Conservation (phyloP, 371 early-diverging fungal genomes). For the Capillidium heterosporum region DNA sequence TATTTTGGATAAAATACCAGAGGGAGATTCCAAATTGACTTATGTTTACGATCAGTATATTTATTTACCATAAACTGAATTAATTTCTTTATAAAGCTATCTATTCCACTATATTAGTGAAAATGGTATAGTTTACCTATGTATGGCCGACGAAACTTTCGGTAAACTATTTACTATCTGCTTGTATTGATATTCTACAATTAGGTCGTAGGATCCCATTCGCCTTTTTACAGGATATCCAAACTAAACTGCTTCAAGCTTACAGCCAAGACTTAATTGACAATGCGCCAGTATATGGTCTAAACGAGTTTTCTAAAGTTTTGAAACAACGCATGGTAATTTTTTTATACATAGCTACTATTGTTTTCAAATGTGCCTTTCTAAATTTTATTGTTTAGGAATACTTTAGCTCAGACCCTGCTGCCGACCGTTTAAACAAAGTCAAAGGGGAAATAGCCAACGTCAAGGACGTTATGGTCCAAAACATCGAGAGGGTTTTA, state of each 20-base stretch:
- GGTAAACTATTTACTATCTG: constrained; percentile 16
- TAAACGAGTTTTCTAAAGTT: constrained; percentile 63
- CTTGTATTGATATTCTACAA: not conserved
- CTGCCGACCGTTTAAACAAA: constrained; percentile 57
- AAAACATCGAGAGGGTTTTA: constrained; percentile 83
- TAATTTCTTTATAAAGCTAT: constrained; percentile 20
- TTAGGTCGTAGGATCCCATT: constrained; percentile 66
- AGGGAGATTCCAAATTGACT: constrained; percentile 72
- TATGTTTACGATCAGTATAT: constrained; percentile 73
- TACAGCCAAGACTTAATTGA: constrained; percentile 37
- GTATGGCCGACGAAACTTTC: constrained; percentile 77
- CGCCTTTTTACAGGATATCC: constrained; percentile 71
- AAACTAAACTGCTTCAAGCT: constrained; percentile 33
- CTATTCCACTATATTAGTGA: constrained; percentile 77
- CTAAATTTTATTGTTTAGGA: constrained; percentile 19
- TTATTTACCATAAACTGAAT: not conserved
- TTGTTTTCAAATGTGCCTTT: not conserved
- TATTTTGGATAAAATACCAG: constrained; percentile 78
- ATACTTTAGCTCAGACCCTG: constrained; percentile 49
- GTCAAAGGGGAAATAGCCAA: constrained; percentile 81
- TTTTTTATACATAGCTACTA: not conserved
- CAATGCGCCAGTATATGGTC: constrained; percentile 47
- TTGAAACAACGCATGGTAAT: constrained; percentile 64
- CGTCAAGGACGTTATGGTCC: constrained; percentile 86
- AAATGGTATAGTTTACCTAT: constrained; percentile 65